Base-by-base conservation (phyloP, 768 basidiomycete species). In the Candolleomyces efflorescens region DNA sequence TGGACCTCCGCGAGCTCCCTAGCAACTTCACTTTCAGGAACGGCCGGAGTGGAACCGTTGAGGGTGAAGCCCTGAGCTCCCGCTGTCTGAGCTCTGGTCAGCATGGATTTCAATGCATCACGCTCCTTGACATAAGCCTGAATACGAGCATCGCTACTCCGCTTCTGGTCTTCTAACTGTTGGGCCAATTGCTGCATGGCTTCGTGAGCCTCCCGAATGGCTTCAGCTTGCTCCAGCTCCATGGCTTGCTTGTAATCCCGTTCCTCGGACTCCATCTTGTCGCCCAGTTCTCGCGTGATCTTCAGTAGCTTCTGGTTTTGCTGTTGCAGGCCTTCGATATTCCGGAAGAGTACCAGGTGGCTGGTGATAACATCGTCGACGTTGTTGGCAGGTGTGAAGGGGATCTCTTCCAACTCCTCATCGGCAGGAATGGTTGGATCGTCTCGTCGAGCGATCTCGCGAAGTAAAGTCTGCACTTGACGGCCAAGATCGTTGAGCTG, bases 251-350 rank as follows among this genome's bases (percentile, higher is more conserved):
- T 80, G 62, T 89, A 88, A 23, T 92, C 90, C 61, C 78, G 80
- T 71, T 96, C 93, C 63, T 90, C 89, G 5, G 77, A 77, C 72
- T 98, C 97, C 80, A 98, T 82, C 76, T 90, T 88, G 38, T 79
- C 73, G 5, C 90, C 93, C 39, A 98, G 78, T 55, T 91, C 89
- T 17, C 95, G 80, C 12, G 89, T 86, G 62, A 96, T 85, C 69
- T 82, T 86, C 48, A 98, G 76, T 22, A 98, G 74, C 63, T 89
- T 90, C 75, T 92, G 89, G 68, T 98, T 98, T 73, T 96, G 94
- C 43, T 86, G 82, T 66, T 98, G 94, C n/a, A 99, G 74, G 12
- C 81, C 77, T 13, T 82, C 79, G 53, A 98, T 82, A 0, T 86
- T 89, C 45, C 80, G 80, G 84, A 94, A 98, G 36, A 91, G 80